Evolutionary conservation across 768 basidiomycete genomes (phyloP).

Genomic region (Rhodotorula graminis): DNA sequence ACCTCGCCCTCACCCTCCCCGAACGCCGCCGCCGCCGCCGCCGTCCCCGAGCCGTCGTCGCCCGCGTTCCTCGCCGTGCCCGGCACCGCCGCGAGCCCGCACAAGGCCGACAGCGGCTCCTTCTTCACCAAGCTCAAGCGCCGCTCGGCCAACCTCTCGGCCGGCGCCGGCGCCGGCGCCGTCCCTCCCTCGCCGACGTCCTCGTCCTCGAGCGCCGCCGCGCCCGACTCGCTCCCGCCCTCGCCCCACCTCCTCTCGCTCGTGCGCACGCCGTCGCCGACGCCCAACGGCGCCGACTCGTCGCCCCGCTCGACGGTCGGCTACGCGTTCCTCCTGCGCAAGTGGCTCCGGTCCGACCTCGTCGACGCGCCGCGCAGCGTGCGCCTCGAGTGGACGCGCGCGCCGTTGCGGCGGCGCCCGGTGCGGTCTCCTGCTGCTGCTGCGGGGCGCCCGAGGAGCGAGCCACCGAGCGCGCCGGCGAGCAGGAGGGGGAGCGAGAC

Average conservation of each 20-base stretch:
- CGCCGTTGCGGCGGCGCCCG: neutral
- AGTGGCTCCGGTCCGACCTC: slow-evolving; percentile 20
- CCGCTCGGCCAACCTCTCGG: slow-evolving; percentile 4
- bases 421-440: too few relatives aligned
- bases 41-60: neutral
- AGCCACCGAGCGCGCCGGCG: neutral
- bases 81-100: neutral
- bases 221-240: neutral
- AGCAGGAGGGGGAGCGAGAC: neutral
- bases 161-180: neutral
- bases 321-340: slow-evolving; percentile 21
- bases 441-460: neutral
- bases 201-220: neutral
- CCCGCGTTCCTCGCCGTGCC: neutral
- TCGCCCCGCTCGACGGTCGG: neutral
- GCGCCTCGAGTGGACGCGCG: slow-evolving; percentile 19
- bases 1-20: too few relatives aligned
- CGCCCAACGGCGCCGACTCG: neutral
- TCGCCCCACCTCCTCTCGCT: slow-evolving; percentile 20
- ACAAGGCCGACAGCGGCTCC: neutral
- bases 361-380: neutral
- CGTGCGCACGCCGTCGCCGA: slow-evolving; percentile 8
- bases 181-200: neutral
- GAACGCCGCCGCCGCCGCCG: too few relatives aligned
- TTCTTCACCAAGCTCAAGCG: slow-evolving; percentile 21